Evolutionary conservation across 1,284 basidiomycete genomes (phyloP), one percentile per base, ranked within the genome.

Genomic region (Austroboletus niveus): DNA sequence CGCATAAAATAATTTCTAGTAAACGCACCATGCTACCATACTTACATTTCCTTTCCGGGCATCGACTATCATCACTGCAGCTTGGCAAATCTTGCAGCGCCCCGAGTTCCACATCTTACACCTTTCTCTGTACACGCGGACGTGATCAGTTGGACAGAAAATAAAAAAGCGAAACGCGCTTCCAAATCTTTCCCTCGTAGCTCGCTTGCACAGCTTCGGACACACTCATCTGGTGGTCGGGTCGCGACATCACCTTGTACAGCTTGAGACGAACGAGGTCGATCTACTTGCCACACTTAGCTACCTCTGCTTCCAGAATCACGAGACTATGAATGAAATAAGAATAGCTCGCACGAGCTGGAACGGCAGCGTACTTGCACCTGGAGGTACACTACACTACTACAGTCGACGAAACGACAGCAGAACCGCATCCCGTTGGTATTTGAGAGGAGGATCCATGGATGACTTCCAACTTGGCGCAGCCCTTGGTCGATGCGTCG

Each of bases 371-470:
- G 55, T 64, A 92, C 92, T 69, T 86, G 79, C 47, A 98, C 93
- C 53, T 94, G 85, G 9, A 94, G 79, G 68, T 95, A 84, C 4
- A 92, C 17, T 17, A 17, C 17, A 17, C 79, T 39, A 85, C 81
- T 42, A 94, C 75, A 3, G 86, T 85, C 11, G 87, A 75, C 1
- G 85, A 87, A 34, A 99, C 82, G 30, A 92, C 82, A 48, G 83
- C 79, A 4, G 90, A 90, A 5, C 93, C 95, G 67, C 94, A 98
- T 14, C 96, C 97, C 2, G 81, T 75, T 0, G 95, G 94, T 40
- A 99, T 80, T 48, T 89, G 84, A 47, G 77, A 75, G 17, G 68
- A 65, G 24, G 78, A 63, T 20, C 77, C 69, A 20, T 77, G 70
- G 24, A 92, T 77, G 45, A 93, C 80, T 44, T 74, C 72, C 32